Base-by-base conservation (phyloP, 2,329 filamentous ascomycete species). In the Penicillium paneum region DNA sequence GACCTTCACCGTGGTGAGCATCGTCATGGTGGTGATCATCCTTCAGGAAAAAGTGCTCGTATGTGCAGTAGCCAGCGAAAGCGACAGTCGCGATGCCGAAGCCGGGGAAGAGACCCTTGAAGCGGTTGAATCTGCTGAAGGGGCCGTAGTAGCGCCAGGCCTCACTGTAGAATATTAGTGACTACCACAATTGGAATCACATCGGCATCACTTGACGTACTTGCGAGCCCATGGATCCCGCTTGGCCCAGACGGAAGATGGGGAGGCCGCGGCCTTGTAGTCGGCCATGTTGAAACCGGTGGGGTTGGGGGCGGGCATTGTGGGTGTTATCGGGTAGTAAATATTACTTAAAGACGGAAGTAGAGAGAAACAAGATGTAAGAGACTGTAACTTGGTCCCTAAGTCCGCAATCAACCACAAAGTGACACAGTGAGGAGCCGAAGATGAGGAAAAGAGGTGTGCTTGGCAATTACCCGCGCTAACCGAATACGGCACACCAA, bases 281-380 rank as follows among this genome's bases (percentile, higher is more conserved):
- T 90, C 88, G 73, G 84, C 85, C 69, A 91, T 82, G 79, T 94
- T 88, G 82, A 97, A 97, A 78, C 93, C 93, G 68, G 93, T 97
- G 76, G 95, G 84, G 82, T 90, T 81, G 79, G 70, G 68, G 57
- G 76, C 71, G 64, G 80, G 74, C 81, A 84, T 83, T 67, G 64
- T 74, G 63, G 28, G 46, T 43, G 19, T 38, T 29, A n/a, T 50
- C n/a, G 8, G 11, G 59, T 15, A 13, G 60, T 60, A 59, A 54
- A 54, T n/a, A 24, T 31, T 42, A 49, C 38, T 21, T 34, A 44
- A 39, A 50, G 35, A 65, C 57, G 59, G 46, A 26, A 26, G 28
- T 26, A 43, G 43, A 52, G 56, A 26, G 28, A 8, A 13, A 54
- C 17, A 52, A 55, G 42, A 34, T 44, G 52, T 42, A 26, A 40